These are phyloP conservation scores for Diaporthe sp. DNA, from an alignment of 2,329 filamentous ascomycete species.

Conservation along the genomic window DNA sequence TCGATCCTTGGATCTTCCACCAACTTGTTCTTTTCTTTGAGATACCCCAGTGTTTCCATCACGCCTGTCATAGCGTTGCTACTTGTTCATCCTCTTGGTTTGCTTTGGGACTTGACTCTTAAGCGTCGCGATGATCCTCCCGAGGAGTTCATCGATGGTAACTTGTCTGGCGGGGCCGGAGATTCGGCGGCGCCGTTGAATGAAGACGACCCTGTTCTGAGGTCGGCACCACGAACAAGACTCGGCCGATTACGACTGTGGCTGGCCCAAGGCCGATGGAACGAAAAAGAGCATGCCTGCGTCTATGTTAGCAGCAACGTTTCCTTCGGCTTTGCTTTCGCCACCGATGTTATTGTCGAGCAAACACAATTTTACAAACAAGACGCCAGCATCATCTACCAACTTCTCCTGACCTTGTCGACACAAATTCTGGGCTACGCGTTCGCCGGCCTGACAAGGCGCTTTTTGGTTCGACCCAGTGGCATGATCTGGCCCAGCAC, in stretches of 20 bases:
- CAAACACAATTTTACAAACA: conserved; percentile 92
- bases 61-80: conserved; percentile 89
- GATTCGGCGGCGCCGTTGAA: conserved; percentile 35
- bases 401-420: conserved; percentile 85
- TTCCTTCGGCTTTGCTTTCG: conserved; percentile 90
- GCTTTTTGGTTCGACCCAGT: conserved; percentile 85
- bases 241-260: conserved; percentile 71
- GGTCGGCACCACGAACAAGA: conserved; percentile 39
- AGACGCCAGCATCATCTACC: conserved; percentile 80
- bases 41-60: conserved; percentile 91
- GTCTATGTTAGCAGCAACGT: conserved; percentile 93
- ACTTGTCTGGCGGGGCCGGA: conserved; percentile 43
- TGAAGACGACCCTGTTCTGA: conserved; percentile 31
- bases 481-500: conserved; percentile 95
- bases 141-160: conserved; percentile 61
- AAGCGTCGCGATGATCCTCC: conserved; percentile 71
- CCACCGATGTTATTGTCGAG: conserved; percentile 90
- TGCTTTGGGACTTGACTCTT: conserved; percentile 80
- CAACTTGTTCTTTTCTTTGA: conserved; percentile 88
- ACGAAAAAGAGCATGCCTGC: conserved; percentile 89
- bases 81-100: conserved; percentile 85
- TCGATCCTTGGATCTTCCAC: conserved; percentile 85
- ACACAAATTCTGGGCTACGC: conserved; percentile 90
- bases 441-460: conserved; percentile 84
- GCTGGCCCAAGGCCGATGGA: conserved; percentile 86